Evolutionary conservation across 108 stramenopile genomes (phyloP).

Genomic region (Cylindrotheca closterium): DNA sequence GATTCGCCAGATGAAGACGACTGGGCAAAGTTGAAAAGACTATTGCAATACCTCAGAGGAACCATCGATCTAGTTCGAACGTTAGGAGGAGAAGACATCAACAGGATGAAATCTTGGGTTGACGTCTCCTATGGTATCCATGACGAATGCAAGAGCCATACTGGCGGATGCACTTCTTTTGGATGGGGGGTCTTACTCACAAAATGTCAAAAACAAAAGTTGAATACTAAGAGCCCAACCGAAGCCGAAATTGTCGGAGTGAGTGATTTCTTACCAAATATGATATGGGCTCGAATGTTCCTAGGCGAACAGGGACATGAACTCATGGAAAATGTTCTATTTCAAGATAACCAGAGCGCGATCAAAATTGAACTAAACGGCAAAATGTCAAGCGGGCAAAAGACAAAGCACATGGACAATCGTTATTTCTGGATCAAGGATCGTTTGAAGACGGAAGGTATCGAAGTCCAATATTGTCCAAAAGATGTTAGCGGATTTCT

Average conservation of each 20-base stretch:
- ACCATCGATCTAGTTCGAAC: slow-evolving; percentile 25
- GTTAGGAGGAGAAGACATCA: slow-evolving; percentile 13
- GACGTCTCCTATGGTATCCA: slow-evolving; percentile 38
- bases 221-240: slow-evolving; percentile 48
- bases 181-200: slow-evolving; percentile 20
- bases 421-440: slow-evolving; percentile 49
- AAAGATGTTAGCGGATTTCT: too few species aligned
- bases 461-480: slow-evolving; percentile 40
- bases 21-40: slow-evolving; percentile 35
- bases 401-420: slow-evolving; percentile 34
- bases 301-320: slow-evolving; percentile 38
- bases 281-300: slow-evolving; percentile 42
- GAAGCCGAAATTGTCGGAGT: slow-evolving; percentile 31
- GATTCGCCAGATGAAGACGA: slow-evolving; percentile 37
- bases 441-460: slow-evolving; percentile 18
- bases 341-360: slow-evolving; percentile 53
- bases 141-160: too few species aligned
- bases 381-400: slow-evolving; percentile 17
- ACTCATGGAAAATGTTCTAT: slow-evolving; percentile 21
- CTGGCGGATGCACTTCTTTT: slow-evolving; percentile 26
- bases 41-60: slow-evolving; percentile 35
- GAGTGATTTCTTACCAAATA: too few species aligned
- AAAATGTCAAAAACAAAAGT: slow-evolving; percentile 38
- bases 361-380: slow-evolving; percentile 49
- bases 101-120: slow-evolving; percentile 18